phyloP scores from a whole-genome alignment of 1,284 basidiomycete genomes.

The Tilletiaria anomala region DNA sequence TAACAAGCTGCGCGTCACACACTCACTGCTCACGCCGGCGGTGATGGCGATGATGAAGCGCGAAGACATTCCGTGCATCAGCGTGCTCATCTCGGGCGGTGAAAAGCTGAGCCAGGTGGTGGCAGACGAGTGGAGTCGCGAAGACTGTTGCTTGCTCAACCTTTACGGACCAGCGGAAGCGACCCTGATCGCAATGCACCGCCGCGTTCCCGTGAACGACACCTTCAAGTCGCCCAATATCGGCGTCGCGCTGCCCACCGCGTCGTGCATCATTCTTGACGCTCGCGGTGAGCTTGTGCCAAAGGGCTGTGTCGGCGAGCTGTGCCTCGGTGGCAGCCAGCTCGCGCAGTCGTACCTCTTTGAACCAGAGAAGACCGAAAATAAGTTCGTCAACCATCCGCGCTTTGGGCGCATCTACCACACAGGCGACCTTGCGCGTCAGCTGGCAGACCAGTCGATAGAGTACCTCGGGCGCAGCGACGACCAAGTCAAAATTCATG shows the following conservation, averaged over 20 bases:
- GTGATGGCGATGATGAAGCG: slow-evolving; percentile 40
- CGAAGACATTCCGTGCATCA: slow-evolving; percentile 25
- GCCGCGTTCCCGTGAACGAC: slow-evolving; percentile 28
- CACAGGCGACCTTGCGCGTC: slow-evolving; percentile 36
- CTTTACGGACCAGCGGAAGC: slow-evolving; percentile 38
- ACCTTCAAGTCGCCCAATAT: slow-evolving; percentile 40
- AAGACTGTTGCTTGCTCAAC: slow-evolving; percentile 36
- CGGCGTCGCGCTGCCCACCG: slow-evolving; percentile 36
- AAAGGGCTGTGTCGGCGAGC: slow-evolving; percentile 39
- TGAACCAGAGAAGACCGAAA: slow-evolving; percentile 31
- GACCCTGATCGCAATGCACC: slow-evolving; percentile 35
- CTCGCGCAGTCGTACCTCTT: slow-evolving; percentile 32
- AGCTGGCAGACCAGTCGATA: slow-evolving; percentile 34
- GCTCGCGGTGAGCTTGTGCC: slow-evolving; percentile 26
- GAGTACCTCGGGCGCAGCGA: slow-evolving; percentile 41
- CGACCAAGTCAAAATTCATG: slow-evolving; percentile 41
- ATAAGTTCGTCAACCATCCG: slow-evolving; percentile 32
- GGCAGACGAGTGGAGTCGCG: slow-evolving; percentile 38
- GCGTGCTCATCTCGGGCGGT: slow-evolving; percentile 40
- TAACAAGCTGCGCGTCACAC: slow-evolving; percentile 26
- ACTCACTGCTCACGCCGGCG: slow-evolving; percentile 39
- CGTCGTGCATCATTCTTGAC: slow-evolving; percentile 33
- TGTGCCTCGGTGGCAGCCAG: slow-evolving; percentile 34
- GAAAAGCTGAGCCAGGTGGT: slow-evolving; percentile 41
- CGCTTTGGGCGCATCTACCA: slow-evolving; percentile 31